Conservation (phyloP, 371 early-diverging fungal species). For the Mortierella sp. region DNA sequence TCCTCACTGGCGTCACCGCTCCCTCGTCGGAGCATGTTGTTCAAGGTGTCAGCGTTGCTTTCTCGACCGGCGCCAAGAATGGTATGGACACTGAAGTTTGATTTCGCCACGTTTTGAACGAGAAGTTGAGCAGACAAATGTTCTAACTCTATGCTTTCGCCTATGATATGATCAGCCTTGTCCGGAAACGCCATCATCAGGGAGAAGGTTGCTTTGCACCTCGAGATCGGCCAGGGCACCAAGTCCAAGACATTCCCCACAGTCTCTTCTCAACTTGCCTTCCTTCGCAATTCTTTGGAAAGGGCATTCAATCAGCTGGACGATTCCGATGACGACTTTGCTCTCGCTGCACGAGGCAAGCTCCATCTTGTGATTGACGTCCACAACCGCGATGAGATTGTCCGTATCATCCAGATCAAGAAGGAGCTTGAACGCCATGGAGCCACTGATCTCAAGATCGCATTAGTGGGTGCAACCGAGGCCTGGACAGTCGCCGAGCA, state of each 20-base stretch:
- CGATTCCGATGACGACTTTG: constrained; percentile 21
- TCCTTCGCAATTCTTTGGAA: constrained; percentile 57
- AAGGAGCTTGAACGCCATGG: constrained; percentile 56
- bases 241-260: constrained; percentile 65
- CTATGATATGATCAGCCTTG: no score
- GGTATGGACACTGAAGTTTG: constrained; percentile 19
- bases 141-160: no score
- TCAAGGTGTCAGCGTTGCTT: constrained; percentile 65
- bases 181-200: constrained; percentile 65
- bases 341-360: constrained; percentile 64
- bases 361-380: constrained; percentile 70
- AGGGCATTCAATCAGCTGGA: constrained; percentile 51
- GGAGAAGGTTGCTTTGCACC: constrained; percentile 71
- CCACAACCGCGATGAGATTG: constrained; percentile 78
- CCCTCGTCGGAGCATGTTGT: constrained; percentile 58
- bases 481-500: constrained; percentile 73
- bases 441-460: constrained; percentile 57
- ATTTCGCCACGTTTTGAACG: no score
- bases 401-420: constrained; percentile 71
- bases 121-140: no score
- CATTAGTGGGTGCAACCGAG: constrained; percentile 71
- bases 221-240: constrained; percentile 62
- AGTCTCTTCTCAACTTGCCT: constrained; percentile 72
- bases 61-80: constrained; percentile 62
- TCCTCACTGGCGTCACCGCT: constrained; percentile 65